A percentile compares a stretch with the other conserved stretches of the same genome.
Evolutionary conservation across 495 filamentous ascomycete genomes (phyloP).

Genomic region (Annulohypoxylon maeteangense): DNA sequence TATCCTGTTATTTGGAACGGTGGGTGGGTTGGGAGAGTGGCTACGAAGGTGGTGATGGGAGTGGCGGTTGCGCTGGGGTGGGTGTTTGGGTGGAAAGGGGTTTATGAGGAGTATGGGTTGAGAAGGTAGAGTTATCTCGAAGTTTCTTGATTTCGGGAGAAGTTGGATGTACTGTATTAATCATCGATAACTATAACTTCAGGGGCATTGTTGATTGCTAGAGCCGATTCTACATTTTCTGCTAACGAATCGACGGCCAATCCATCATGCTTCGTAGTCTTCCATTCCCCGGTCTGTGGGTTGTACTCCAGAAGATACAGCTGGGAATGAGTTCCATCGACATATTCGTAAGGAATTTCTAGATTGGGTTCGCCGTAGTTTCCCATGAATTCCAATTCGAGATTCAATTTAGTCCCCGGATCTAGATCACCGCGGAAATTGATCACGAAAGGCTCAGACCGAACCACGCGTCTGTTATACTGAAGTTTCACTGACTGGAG

Average conservation of each 20-base stretch:
- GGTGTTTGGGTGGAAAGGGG: slow-evolving; percentile 25
- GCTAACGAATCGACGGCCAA: background rate
- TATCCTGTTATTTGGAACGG: slow-evolving; percentile 23
- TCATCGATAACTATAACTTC: slow-evolving; percentile 4
- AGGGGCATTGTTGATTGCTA: background rate
- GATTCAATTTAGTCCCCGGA: slow-evolving; percentile 38
- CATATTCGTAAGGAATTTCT: slow-evolving; percentile 42
- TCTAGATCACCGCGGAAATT: slow-evolving; percentile 46
- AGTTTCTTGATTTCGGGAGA: too few species aligned
- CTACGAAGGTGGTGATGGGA: slow-evolving; percentile 30
- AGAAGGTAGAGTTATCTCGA: background rate
- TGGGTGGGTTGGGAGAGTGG: slow-evolving; percentile 7
- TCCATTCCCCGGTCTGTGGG: slow-evolving; percentile 53
- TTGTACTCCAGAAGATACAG: slow-evolving; percentile 55
- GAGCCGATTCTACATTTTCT: background rate
- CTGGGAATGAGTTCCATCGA: slow-evolving; percentile 7
- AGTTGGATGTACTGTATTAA: background rate
- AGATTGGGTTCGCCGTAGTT: slow-evolving; percentile 58
- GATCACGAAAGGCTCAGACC: slow-evolving; percentile 55
- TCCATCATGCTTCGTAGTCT: slow-evolving; percentile 22
- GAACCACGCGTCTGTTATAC: slow-evolving; percentile 47
- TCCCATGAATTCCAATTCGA: slow-evolving; percentile 60
- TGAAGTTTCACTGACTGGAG: slow-evolving; percentile 52
- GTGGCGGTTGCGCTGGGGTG: slow-evolving; percentile 31
- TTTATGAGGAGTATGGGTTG: slow-evolving; percentile 35